Percentiles rank a stretch among this genome's conserved stretches.
phyloP scores from a whole-genome alignment of 805 yeast species.

The Cyberlindnera mycetangii region DNA sequence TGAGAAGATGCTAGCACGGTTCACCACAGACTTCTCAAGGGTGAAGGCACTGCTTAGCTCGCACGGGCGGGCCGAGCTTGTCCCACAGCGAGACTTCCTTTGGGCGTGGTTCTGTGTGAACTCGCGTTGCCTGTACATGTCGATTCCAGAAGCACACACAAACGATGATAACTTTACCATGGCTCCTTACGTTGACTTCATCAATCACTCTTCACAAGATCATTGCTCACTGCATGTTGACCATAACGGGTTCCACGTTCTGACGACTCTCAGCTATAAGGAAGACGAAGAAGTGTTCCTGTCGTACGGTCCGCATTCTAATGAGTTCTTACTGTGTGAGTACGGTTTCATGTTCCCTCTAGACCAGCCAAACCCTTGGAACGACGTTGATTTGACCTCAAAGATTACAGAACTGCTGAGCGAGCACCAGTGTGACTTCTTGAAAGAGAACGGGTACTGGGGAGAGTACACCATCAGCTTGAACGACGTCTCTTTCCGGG shows the following conservation, averaged over 20 bases:
- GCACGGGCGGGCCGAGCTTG: not conserved
- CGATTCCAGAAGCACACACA: slow-evolving; percentile 50
- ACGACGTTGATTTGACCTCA: slow-evolving; percentile 60
- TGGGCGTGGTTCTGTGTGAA: slow-evolving; percentile 88
- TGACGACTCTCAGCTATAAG: slow-evolving; percentile 32
- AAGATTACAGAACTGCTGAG: slow-evolving; percentile 37
- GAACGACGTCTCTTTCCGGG: slow-evolving; percentile 62
- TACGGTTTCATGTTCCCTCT: slow-evolving; percentile 68
- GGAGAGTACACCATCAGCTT: slow-evolving; percentile 69
- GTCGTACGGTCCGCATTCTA: slow-evolving; percentile 86
- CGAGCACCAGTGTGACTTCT: slow-evolving; percentile 39
- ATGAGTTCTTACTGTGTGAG: slow-evolving; percentile 77
- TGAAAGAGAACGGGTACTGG: slow-evolving; percentile 53
- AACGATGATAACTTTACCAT: slow-evolving; percentile 72
- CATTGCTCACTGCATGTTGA: slow-evolving; percentile 51
- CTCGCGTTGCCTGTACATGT: slow-evolving; percentile 85
- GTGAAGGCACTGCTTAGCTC: slow-evolving; percentile 29
- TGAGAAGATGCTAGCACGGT: slow-evolving; percentile 39
- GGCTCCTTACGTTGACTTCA: slow-evolving; percentile 88
- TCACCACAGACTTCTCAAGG: slow-evolving; percentile 42
- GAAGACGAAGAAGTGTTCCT: slow-evolving; percentile 58
- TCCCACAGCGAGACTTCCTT: slow-evolving; percentile 33
- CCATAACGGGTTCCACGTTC: slow-evolving; percentile 50
- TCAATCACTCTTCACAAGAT: slow-evolving; percentile 61
- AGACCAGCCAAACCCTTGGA: slow-evolving; percentile 53